Evolutionary conservation across 148 eudicot species (phyloP).

Genomic region (Diospyros kaki): DNA sequence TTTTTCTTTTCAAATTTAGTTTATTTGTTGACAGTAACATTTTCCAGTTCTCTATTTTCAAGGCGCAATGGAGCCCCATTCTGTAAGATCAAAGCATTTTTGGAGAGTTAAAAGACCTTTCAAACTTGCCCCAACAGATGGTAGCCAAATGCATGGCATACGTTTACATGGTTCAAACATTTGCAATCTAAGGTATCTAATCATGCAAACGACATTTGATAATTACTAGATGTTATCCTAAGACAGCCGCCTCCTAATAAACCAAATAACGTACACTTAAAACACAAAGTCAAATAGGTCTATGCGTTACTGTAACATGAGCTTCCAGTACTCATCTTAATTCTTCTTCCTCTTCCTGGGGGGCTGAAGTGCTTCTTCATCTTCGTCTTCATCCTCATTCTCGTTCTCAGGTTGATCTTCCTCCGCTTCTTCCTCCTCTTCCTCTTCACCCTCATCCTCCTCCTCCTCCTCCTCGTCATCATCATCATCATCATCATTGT

Average conservation of each 20-base stretch:
- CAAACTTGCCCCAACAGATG: neutral
- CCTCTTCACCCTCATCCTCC: conserved; percentile 7
- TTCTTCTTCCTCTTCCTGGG: conserved; percentile 34
- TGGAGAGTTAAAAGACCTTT: no score
- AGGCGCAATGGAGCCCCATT: neutral
- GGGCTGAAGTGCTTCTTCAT: conserved; percentile 31
- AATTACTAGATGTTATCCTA: conserved; percentile 5
- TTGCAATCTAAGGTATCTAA: neutral
- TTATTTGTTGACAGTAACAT: no score
- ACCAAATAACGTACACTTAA: conserved; percentile 6
- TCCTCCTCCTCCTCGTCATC: conserved; percentile 13
- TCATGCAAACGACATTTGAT: neutral
- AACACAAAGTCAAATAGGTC: neutral
- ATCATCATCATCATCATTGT: conserved; percentile 12
- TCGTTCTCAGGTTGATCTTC: conserved; percentile 10
- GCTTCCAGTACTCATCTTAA: neutral
- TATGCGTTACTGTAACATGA: neutral
- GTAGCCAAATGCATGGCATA: neutral
- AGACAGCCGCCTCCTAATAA: neutral
- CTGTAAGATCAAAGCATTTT: no score
- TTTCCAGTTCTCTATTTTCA: neutral
- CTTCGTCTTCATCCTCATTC: conserved; percentile 21
- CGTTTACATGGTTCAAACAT: no score
- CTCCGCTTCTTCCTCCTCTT: conserved; percentile 17
- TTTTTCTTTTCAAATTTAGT: no score